Conservation (phyloP, 2,329 filamentous ascomycete species). For the Curvularia sp. region DNA sequence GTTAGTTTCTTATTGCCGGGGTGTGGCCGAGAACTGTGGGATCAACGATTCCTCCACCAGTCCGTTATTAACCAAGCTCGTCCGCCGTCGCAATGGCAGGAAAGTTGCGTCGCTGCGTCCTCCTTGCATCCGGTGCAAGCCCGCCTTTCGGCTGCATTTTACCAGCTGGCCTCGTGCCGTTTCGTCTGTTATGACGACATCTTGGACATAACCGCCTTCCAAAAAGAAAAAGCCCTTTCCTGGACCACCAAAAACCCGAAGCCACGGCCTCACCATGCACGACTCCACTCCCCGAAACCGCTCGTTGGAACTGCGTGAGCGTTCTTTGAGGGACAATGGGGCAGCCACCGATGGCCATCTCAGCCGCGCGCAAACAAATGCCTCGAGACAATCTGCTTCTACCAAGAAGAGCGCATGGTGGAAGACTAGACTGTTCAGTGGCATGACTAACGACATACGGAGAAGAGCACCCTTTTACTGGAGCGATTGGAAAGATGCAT, state of each 20-base stretch:
- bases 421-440: slow-evolving; percentile 75
- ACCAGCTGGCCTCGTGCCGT: not conserved
- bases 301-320: slow-evolving; percentile 32
- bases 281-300: slow-evolving; percentile 26
- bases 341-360: slow-evolving; percentile 13
- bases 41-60: slow-evolving; percentile 14
- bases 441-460: slow-evolving; percentile 80
- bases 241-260: slow-evolving; percentile 24
- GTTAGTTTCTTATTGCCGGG: slow-evolving; percentile 7
- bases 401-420: slow-evolving; percentile 65
- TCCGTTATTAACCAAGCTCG: slow-evolving; percentile 13
- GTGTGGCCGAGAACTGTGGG: slow-evolving; percentile 7
- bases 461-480: slow-evolving; percentile 77
- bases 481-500: slow-evolving; percentile 86
- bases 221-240: slow-evolving; percentile 29
- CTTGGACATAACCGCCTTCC: slow-evolving; percentile 26
- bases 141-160: not conserved
- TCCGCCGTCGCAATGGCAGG: slow-evolving; percentile 3
- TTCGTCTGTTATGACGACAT: slow-evolving; percentile 18
- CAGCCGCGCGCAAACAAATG: slow-evolving; percentile 26
- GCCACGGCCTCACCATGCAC: slow-evolving; percentile 29
- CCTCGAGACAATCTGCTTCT: slow-evolving; percentile 20
- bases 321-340: slow-evolving; percentile 10
- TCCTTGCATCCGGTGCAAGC: not conserved
- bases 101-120: not conserved